Percentiles rank a stretch among this genome's conserved stretches.
Evolutionary conservation across 495 filamentous ascomycete species (phyloP).

Genomic region (Xylaria intraflava): DNA sequence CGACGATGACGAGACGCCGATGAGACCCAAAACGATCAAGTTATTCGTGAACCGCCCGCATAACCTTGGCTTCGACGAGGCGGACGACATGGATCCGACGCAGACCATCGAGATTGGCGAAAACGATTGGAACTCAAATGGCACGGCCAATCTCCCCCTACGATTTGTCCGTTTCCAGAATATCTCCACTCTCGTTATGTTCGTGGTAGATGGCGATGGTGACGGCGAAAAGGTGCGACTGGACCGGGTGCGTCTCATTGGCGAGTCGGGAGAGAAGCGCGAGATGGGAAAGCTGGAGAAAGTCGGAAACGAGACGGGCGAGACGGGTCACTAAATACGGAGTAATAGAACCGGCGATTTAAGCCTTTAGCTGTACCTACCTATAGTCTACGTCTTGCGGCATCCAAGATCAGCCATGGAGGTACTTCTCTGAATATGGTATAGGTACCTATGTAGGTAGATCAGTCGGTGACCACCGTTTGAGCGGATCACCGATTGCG

Average conservation of each 20-base stretch:
- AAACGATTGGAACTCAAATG: conserved; percentile 84
- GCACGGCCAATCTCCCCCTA: conserved; percentile 73
- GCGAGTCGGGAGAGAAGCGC: conserved; percentile 87
- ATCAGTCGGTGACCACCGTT: background rate
- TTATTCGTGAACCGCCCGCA: conserved; percentile 81
- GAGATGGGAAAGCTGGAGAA: conserved; percentile 94
- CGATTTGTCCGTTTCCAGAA: conserved; percentile 98
- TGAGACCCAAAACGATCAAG: conserved; percentile 78
- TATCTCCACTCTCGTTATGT: conserved; percentile 75
- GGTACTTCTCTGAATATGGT: background rate
- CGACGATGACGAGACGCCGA: conserved; percentile 67
- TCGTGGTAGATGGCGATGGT: conserved; percentile 83
- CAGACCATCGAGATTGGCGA: conserved; percentile 67
- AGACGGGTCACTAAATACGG: conserved; percentile 21
- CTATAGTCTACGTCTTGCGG: conserved; percentile 11
- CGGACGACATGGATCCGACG: conserved; percentile 71
- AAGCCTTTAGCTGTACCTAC: background rate
- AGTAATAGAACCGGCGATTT: conserved; percentile 2
- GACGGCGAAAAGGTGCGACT: conserved; percentile 79
- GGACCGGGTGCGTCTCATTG: conserved; percentile 79
- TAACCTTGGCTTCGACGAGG: conserved; percentile 92
- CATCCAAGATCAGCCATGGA: background rate
- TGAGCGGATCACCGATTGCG: background rate
- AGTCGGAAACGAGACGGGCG: conserved; percentile 69
- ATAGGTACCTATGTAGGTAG: background rate